Percentiles rank a stretch among this genome's conserved stretches.
Evolutionary conservation across 164 flowering plant species (phyloP).

Genomic region (Malania oleifera): DNA sequence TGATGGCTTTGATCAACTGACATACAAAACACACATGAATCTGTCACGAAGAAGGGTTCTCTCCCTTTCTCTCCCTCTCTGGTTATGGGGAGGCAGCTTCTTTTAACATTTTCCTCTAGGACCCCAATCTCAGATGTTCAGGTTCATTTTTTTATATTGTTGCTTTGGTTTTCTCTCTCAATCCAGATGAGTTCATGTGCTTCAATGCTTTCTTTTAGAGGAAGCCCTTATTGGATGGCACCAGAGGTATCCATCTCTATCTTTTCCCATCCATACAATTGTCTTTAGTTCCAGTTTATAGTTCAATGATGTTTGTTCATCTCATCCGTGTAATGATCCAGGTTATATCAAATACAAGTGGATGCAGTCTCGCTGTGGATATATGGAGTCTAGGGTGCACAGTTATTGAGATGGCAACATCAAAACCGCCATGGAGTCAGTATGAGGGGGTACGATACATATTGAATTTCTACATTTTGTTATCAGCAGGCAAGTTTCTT

Average conservation of each 20-base stretch:
- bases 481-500: not conserved
- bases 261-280: not conserved
- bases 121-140: no score
- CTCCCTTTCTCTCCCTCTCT: no score
- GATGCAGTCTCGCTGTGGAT: conserved; percentile 53
- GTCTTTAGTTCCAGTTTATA: not conserved
- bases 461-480: not conserved
- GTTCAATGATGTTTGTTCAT: no score
- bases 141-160: no score
- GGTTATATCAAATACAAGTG: conserved; percentile 50
- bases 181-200: no score
- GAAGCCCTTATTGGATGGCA: conserved; percentile 66
- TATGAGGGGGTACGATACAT: conserved; percentile 33
- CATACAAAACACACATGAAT: no score
- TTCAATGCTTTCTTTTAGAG: no score
- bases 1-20: no score
- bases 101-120: no score
- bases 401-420: conserved; percentile 59
- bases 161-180: no score
- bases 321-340: conserved; percentile 5
- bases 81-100: no score
- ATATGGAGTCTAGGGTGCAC: conserved; percentile 74
- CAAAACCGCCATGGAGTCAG: conserved; percentile 68
- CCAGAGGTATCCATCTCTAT: conserved; percentile 32
- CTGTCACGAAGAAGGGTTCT: no score